These are phyloP conservation scores for Macrocybe gigantea DNA, from an alignment of 768 basidiomycete genomes.

Conservation along the genomic window DNA sequence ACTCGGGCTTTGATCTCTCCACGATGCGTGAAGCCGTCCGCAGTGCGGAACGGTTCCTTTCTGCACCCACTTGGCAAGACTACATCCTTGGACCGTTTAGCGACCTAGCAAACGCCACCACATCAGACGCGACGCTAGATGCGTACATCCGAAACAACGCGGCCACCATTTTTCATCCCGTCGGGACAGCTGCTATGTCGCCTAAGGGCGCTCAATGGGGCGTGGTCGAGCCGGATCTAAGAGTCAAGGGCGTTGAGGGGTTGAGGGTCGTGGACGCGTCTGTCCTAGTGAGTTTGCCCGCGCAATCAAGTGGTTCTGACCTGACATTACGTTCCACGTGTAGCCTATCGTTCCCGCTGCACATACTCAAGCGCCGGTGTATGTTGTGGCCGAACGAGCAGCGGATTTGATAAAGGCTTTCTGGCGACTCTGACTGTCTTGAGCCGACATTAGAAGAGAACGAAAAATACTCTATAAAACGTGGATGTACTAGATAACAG, in stretches of 20 bases:
- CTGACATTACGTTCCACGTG: not conserved
- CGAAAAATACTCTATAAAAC: too few relatives aligned
- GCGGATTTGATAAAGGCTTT: constrained; percentile 9
- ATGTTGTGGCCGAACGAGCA: constrained; percentile 10
- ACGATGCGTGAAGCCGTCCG: constrained; percentile 15
- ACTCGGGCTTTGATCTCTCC: constrained; percentile 13
- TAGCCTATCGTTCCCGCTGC: constrained; percentile 9
- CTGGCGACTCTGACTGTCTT: not conserved
- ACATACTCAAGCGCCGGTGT: constrained; percentile 10
- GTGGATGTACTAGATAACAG: too few relatives aligned
- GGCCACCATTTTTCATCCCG: not conserved
- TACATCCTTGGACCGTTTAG: constrained; percentile 11
- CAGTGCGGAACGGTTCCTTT: constrained; percentile 13
- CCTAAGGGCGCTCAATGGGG: constrained; percentile 8
- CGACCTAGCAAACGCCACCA: constrained; percentile 1
- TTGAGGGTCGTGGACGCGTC: constrained; percentile 9
- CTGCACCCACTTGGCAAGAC: constrained; percentile 12
- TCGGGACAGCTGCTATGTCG: constrained; percentile 12
- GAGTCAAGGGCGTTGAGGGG: constrained; percentile 8
- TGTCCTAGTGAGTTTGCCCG: constrained; percentile 4
- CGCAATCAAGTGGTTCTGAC: not conserved
- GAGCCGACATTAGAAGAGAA: too few relatives aligned
- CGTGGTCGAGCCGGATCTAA: constrained; percentile 12
- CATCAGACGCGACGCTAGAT: constrained; percentile 5
- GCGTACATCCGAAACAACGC: constrained; percentile 1